Conservation (phyloP, 1,284 basidiomycete genomes). For the Ceratobasidium sp. region DNA sequence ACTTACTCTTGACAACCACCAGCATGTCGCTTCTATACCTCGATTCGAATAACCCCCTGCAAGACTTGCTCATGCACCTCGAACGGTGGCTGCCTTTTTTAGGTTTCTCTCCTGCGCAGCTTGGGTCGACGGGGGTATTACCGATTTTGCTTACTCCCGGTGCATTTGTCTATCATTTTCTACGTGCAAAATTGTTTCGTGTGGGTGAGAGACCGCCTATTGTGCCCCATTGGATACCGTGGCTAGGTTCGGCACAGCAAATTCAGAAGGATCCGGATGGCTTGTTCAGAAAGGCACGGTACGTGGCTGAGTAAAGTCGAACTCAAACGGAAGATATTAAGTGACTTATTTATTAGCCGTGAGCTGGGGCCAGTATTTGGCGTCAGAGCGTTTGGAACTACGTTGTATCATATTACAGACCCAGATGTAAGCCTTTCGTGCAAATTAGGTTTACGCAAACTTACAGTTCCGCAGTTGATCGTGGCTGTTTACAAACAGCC, state of each 20-base stretch:
- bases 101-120: neutral
- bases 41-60: neutral
- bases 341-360: conserved; percentile 7
- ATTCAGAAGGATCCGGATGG: conserved; percentile 45
- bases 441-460: neutral
- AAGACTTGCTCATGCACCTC: conserved; percentile 20
- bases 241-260: conserved; percentile 45
- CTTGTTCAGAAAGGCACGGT: conserved; percentile 40
- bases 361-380: conserved; percentile 41
- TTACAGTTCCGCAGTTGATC: conserved; percentile 14
- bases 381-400: conserved; percentile 29
- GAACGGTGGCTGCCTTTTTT: conserved; percentile 14
- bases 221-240: conserved; percentile 43
- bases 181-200: neutral
- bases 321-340: neutral
- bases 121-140: neutral
- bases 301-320: neutral
- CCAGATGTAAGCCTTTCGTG: conserved; percentile 17
- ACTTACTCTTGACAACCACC: neutral
- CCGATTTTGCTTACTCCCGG: conserved; percentile 31
- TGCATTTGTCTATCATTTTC: neutral
- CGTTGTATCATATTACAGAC: conserved; percentile 30
- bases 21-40: neutral
- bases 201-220: conserved; percentile 33
- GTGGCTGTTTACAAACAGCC: conserved; percentile 36